Conservation (phyloP, 371 early-diverging fungal genomes). For the Saksenaea vasiformis region DNA sequence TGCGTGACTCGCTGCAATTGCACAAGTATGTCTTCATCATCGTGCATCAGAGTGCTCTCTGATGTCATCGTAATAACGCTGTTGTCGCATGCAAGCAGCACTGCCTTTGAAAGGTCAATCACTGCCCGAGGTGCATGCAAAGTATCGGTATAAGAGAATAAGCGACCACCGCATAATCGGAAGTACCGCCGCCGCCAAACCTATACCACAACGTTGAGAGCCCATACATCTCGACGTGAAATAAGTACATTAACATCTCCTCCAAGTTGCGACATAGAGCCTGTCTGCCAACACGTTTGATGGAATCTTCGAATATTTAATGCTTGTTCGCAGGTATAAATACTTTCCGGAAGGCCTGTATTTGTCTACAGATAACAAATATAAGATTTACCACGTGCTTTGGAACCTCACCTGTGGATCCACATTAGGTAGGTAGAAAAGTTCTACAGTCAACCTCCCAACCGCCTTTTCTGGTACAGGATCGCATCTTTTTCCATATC, state of each 20-base stretch:
- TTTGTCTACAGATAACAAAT: not conserved
- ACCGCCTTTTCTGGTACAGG: conserved; percentile 37
- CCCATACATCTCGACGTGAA: no score
- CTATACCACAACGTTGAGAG: conserved; percentile 3
- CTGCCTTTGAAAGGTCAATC: conserved; percentile 31
- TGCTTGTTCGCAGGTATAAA: conserved; percentile 34
- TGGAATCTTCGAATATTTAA: conserved; percentile 33
- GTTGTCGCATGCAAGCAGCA: conserved; percentile 18
- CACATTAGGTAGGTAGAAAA: conserved; percentile 21
- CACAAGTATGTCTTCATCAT: not conserved
- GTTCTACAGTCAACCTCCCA: conserved; percentile 34
- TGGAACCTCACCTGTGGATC: conserved; percentile 12
- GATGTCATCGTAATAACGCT: conserved; percentile 7
- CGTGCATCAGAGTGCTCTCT: not conserved
- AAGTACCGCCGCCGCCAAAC: conserved; percentile 33
- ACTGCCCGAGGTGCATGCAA: conserved; percentile 13
- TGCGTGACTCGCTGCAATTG: not conserved
- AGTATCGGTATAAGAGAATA: conserved; percentile 25
- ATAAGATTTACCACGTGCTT: not conserved
- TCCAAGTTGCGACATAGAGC: conserved; percentile 36
- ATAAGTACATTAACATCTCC: conserved; percentile 31
- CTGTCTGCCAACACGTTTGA: conserved; percentile 35
- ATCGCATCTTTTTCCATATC: conserved; percentile 3
- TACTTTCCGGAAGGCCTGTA: conserved; percentile 11
- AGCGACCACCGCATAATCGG: conserved; percentile 21